Conservation (phyloP, 1,139 yeast species). For the Yamadazyma conglobata region DNA sequence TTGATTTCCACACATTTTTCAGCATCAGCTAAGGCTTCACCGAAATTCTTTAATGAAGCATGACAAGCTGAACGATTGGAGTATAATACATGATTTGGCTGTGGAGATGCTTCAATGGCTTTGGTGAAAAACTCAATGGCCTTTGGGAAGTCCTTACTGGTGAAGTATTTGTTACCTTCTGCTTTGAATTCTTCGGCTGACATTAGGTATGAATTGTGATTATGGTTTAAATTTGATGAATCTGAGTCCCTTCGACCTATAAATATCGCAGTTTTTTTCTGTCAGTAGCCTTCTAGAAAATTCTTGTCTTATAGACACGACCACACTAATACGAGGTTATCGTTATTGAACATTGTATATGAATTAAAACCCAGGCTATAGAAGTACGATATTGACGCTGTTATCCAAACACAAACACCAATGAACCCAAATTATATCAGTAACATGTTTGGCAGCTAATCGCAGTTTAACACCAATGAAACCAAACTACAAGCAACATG, state of each 20-base stretch:
- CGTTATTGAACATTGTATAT: too few relatives aligned
- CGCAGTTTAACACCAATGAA: too few relatives aligned
- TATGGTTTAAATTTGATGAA: not conserved
- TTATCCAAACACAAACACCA: too few relatives aligned
- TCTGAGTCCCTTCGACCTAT: not conserved
- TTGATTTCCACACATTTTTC: constrained; percentile 75
- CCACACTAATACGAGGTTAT: not conserved
- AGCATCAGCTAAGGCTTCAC: constrained; percentile 79
- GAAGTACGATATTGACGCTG: too few relatives aligned
- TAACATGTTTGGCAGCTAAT: too few relatives aligned
- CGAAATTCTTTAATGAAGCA: constrained; percentile 73
- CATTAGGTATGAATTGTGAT: constrained; percentile 15
- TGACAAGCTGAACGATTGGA: constrained; percentile 94
- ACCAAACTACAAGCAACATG: too few relatives aligned
- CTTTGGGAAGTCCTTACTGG: constrained; percentile 75
- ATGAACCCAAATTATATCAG: too few relatives aligned
- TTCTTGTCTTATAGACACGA: constrained; percentile 2
- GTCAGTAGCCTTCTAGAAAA: constrained; percentile 10
- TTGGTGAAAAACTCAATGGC: constrained; percentile 80
- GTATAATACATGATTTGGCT: constrained; percentile 85
- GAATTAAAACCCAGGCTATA: too few relatives aligned
- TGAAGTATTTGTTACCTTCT: constrained; percentile 88
- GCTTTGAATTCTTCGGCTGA: constrained; percentile 74
- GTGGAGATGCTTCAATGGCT: constrained; percentile 80
- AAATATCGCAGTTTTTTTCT: constrained; percentile 1